Evolutionary conservation across 495 filamentous ascomycete genomes (phyloP), one percentile per base, ranked within the genome.

Genomic region (Sphaerosporella brunnea): DNA sequence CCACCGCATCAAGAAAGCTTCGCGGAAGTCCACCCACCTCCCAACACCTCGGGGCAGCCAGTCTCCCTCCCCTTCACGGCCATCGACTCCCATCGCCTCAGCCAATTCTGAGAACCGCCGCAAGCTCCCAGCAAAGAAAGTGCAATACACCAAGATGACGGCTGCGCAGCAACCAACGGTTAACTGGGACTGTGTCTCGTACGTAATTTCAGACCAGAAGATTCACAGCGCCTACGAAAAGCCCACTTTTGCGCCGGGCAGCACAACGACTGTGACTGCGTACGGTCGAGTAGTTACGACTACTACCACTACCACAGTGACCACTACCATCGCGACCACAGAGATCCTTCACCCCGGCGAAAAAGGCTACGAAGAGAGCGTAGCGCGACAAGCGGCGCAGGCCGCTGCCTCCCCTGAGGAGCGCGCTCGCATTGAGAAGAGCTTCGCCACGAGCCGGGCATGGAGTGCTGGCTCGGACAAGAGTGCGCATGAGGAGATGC

Each of bases 251-350:
- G 40, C 48, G 2, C 49, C 53, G 19, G 48, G 28, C 24, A n/a
- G n/a, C n/a, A 47, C 45, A 2, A 52, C 5, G 21, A 45, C 18
- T n/a, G 51, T 59, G 13, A 46, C 57, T 10, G 42, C 55, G 9
- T 59, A 59, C 11, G 56, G 51, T 0, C 60, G 53, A 19, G 49
- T 59, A 43, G 51, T 59, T 0, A 59, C 56, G 0, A 59, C 60
- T 20, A 59, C 56, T 0, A 54, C 58, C 0, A 59, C 56, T 1
- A 59, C 58, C 46, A 59, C 56, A 2, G 49, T 59, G 3, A 59
- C 56, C 4, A 59, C 56, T 0, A 59, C 56, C 1, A 59, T 59
- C 21, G 56, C 56, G 15, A 59, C 56, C 2, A 59, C 56, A 4
- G 56, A 59, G 36, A 59, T 59, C 35, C 36, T 57, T 5, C 54